Evolutionary conservation across 2,329 filamentous ascomycete genomes (phyloP).

Genomic region (Scedosporium aurantiacum): DNA sequence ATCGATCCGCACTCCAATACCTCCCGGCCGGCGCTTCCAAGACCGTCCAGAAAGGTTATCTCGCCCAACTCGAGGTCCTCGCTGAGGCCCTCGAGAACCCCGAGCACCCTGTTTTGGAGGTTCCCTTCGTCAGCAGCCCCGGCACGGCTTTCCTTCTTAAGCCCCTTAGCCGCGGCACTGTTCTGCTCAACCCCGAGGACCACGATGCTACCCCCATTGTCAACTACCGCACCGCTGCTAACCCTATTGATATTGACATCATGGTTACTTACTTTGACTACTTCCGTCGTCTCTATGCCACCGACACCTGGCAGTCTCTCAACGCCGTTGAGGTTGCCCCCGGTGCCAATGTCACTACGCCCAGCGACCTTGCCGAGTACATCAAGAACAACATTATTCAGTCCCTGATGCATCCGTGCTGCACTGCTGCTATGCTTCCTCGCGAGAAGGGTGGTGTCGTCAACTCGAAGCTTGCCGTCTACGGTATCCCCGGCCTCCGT

Average conservation of each 20-base stretch:
- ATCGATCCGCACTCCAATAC: slow-evolving; percentile 12
- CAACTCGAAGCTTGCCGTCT: slow-evolving; percentile 21
- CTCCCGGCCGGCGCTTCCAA: slow-evolving; percentile 11
- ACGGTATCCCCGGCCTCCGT: slow-evolving; percentile 20
- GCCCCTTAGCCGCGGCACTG: slow-evolving; percentile 23
- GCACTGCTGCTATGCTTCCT: slow-evolving; percentile 33
- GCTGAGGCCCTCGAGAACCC: slow-evolving; percentile 17
- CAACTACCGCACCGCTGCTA: slow-evolving; percentile 22
- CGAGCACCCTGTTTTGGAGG: slow-evolving; percentile 19
- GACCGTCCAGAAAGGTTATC: slow-evolving; percentile 15
- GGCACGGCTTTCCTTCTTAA: slow-evolving; percentile 17
- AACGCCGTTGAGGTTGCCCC: slow-evolving; percentile 18
- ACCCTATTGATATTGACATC: slow-evolving; percentile 24
- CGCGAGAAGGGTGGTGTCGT: slow-evolving; percentile 24
- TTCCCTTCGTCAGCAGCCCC: slow-evolving; percentile 17
- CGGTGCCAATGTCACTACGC: slow-evolving; percentile 14
- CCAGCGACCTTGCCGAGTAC: slow-evolving; percentile 12
- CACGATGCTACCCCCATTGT: slow-evolving; percentile 19
- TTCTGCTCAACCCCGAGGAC: slow-evolving; percentile 15
- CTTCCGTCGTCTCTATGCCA: slow-evolving; percentile 17
- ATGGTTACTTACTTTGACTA: slow-evolving; percentile 21
- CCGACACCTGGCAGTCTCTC: slow-evolving; percentile 17
- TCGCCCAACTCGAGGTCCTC: slow-evolving; percentile 16
- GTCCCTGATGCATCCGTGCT: slow-evolving; percentile 29
- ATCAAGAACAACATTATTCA: slow-evolving; percentile 18